These are phyloP conservation scores for Chaetomium sp. DNA, from an alignment of 2,329 filamentous ascomycete genomes.

Conservation along the genomic window DNA sequence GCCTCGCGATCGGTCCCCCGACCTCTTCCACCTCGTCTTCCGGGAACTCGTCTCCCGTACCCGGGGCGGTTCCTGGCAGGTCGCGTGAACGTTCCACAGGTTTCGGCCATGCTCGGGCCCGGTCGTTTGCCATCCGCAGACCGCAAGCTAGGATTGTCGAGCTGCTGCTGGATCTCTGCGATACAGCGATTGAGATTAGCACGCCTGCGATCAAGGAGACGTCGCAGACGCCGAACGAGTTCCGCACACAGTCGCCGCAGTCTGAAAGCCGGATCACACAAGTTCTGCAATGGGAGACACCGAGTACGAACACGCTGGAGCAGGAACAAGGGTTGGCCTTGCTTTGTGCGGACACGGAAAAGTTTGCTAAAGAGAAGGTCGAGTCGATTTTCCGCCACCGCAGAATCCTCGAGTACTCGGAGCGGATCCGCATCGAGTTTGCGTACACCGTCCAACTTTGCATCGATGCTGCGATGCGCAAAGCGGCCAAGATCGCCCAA, in stretches of 20 bases:
- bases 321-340: conserved; percentile 85
- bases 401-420: conserved; percentile 89
- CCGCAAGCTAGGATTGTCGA: conserved; percentile 92
- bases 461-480: conserved; percentile 83
- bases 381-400: conserved; percentile 89
- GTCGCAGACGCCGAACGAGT: conserved; percentile 61
- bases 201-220: conserved; percentile 88
- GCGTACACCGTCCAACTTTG: conserved; percentile 90
- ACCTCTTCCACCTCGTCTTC: conserved; percentile 65
- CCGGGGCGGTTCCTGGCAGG: conserved; percentile 58
- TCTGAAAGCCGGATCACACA: conserved; percentile 93
- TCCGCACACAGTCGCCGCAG: conserved; percentile 89
- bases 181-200: conserved; percentile 91
- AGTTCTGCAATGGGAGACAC: conserved; percentile 93
- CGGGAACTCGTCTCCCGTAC: conserved; percentile 41
- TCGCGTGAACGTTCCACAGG: conserved; percentile 65
- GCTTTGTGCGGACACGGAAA: conserved; percentile 85
- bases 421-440: conserved; percentile 91
- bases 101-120: conserved; percentile 70
- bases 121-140: conserved; percentile 85
- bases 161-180: conserved; percentile 86
- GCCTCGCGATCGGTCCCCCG: conserved; percentile 72
- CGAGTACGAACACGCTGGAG: conserved; percentile 82
- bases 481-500: conserved; percentile 80
- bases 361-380: conserved; percentile 77